Conservation (phyloP, 2,329 filamentous ascomycete species). For the Phoma sp. region DNA sequence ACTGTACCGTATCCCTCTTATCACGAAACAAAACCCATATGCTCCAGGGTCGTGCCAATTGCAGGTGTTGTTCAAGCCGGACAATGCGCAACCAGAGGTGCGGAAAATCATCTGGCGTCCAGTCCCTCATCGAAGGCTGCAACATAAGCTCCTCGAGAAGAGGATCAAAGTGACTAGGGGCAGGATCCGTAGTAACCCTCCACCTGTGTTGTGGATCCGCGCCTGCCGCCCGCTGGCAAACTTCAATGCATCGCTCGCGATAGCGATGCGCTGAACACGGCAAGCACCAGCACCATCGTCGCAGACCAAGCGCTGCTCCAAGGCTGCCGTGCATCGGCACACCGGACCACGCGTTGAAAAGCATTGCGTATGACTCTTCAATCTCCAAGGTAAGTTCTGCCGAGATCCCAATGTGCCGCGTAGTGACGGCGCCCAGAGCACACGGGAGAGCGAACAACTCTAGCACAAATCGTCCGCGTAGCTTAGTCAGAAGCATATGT, state of each 20-base stretch:
- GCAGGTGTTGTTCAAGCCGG: conserved; percentile 29
- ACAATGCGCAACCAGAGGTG: conserved; percentile 28
- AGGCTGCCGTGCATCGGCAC: conserved; percentile 14
- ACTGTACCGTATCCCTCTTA: conserved; percentile 31
- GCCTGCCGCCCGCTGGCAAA: conserved; percentile 3
- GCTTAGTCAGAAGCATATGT: conserved; percentile 23
- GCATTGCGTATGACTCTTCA: conserved; percentile 26
- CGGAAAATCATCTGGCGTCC: conserved; percentile 31
- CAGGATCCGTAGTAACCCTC: too few species aligned
- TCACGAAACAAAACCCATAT: conserved; percentile 34
- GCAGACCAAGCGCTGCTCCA: conserved; percentile 4
- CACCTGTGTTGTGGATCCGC: neutral
- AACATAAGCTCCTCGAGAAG: too few species aligned
- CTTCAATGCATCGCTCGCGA: conserved; percentile 5
- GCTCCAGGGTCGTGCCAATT: conserved; percentile 30
- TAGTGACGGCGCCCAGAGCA: conserved; percentile 19
- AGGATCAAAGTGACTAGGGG: conserved; percentile 26
- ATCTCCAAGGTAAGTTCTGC: conserved; percentile 27
- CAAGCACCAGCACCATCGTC: conserved; percentile 25
- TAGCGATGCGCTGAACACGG: conserved; percentile 27
- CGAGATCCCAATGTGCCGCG: too few species aligned
- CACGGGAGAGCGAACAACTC: conserved; percentile 30
- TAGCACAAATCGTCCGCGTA: conserved; percentile 18
- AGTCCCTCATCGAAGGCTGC: conserved; percentile 22
- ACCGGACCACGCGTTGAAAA: conserved; percentile 29